phyloP scores from a whole-genome alignment of 139 green algal genomes.

The Chlorella sp. region DNA sequence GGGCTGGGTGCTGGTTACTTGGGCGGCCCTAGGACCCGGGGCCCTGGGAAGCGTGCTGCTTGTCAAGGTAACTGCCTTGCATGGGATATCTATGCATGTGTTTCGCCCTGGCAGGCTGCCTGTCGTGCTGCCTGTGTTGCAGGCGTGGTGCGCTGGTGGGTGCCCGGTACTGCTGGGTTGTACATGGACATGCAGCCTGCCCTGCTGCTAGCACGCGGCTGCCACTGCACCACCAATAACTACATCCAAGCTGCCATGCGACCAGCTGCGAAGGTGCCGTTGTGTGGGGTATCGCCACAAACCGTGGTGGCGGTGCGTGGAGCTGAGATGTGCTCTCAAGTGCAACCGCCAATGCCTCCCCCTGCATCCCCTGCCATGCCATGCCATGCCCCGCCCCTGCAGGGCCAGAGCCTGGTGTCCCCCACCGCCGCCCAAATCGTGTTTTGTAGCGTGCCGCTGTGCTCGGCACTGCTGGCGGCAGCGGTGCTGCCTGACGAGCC shows the following conservation, averaged over 20 bases:
- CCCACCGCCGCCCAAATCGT: slow-evolving; percentile 41
- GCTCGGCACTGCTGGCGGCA: slow-evolving; percentile 23
- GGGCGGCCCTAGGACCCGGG: slow-evolving; percentile 31
- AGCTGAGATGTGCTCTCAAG: no score
- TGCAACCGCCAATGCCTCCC: not conserved
- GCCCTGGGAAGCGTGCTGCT: slow-evolving; percentile 37
- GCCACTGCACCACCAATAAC: not conserved
- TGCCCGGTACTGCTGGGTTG: not conserved
- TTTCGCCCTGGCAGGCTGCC: not conserved
- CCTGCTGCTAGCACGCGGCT: not conserved
- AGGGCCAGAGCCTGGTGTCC: slow-evolving; percentile 43
- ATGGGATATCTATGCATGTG: not conserved
- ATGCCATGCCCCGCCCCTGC: not conserved
- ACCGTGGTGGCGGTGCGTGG: no score
- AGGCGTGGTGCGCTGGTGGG: not conserved
- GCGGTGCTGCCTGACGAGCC: slow-evolving; percentile 33
- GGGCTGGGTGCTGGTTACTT: slow-evolving; percentile 29
- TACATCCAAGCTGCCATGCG: not conserved
- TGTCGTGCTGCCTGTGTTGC: not conserved
- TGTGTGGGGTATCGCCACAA: no score
- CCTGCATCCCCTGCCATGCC: not conserved
- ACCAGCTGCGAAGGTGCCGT: not conserved
- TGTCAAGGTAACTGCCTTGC: slow-evolving; percentile 24
- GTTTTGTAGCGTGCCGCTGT: slow-evolving; percentile 43
- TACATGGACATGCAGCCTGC: no score